Base-by-base conservation (phyloP, 2,329 filamentous ascomycete species). In the Trichoderma brevicompactum region DNA sequence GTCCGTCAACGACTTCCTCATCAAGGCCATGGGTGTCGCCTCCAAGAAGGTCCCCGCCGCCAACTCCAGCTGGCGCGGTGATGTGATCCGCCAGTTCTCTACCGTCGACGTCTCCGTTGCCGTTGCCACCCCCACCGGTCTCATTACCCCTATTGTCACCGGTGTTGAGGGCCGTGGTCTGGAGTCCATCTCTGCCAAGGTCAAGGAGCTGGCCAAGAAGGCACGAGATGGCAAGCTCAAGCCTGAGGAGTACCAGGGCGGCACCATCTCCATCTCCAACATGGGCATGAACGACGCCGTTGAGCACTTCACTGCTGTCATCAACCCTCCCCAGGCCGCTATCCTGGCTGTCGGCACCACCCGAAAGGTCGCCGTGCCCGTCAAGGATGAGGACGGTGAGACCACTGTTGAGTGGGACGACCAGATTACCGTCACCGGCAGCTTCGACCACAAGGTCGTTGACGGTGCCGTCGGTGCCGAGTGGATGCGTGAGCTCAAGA, bases 251-350 rank as follows among this genome's bases (percentile, higher is more conserved):
- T 99, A 96, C 88, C 94, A 97, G 85, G 95, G 95, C 65, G 95
- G 95, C 78, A 96, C 92, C 78, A 97, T 99, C 82, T 97, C 94
- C 79, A 98, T 99, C 82, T 96, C 92, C 83, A 99, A 99, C 88
- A 96, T 99, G 95, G 95, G 95, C 80, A 99, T 99, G 95, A 99
- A 99, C 87, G 77, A 89, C 54, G 94, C 95, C 58, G 90, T 99
- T 69, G 94, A 98, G 82, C 88, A 94, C 78, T 99, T 99, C 83
- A 98, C 95, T 60, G 95, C 95, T 72, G 91, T 99, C 76, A 97
- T 99, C 86, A 99, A 99, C 88, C 95, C 96, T 71, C 95, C 95
- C 62, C 96, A 99, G 84, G 92, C 95, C 63, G 91, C 89, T 76
- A 99, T 99, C 78, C 86, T 99, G 69, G 94, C 95, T 64, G 92